A percentile compares a stretch with the other conserved stretches of the same genome.
Evolutionary conservation across 169 alveolate species (phyloP).

Genomic region (Eimeria tenella): DNA sequence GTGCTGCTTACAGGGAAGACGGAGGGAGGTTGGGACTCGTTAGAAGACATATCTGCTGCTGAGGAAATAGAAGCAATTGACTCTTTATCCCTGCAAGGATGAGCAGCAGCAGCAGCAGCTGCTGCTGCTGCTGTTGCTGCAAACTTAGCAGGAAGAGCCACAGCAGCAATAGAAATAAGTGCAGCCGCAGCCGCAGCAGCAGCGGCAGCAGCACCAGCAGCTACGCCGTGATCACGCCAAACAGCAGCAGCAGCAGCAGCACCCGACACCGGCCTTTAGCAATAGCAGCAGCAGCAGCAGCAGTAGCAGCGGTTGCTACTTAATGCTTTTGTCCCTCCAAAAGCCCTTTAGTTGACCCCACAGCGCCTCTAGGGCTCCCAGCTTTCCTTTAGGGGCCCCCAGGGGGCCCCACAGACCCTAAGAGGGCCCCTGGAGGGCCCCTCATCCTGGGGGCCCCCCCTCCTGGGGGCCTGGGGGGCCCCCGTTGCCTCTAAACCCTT

Average conservation of each 20-base stretch:
- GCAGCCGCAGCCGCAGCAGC: not conserved
- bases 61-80: not conserved
- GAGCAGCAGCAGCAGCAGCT: not conserved
- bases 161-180: not conserved
- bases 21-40: not conserved
- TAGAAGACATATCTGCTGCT: not conserved
- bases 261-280: not conserved
- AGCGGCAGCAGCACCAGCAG: not conserved
- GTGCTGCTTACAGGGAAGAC: too few species aligned
- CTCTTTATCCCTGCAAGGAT: not conserved
- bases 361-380: not conserved
- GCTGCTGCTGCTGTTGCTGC: slow-evolving; percentile 40
- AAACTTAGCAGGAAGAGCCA: not conserved
- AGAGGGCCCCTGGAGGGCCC: not conserved
- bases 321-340: not conserved
- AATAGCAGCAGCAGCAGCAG: not conserved
- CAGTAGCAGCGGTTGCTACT: not conserved
- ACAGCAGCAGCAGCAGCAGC: not conserved
- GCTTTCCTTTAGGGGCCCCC: not conserved
- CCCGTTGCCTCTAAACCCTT: not conserved
- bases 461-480: not conserved
- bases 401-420: slow-evolving; percentile 4
- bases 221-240: not conserved
- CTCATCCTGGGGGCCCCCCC: not conserved
- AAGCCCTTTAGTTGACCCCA: not conserved